These are phyloP conservation scores for Acanthamoeba culbertsoni DNA, from an alignment of 208 protist species.

Conservation along the genomic window DNA sequence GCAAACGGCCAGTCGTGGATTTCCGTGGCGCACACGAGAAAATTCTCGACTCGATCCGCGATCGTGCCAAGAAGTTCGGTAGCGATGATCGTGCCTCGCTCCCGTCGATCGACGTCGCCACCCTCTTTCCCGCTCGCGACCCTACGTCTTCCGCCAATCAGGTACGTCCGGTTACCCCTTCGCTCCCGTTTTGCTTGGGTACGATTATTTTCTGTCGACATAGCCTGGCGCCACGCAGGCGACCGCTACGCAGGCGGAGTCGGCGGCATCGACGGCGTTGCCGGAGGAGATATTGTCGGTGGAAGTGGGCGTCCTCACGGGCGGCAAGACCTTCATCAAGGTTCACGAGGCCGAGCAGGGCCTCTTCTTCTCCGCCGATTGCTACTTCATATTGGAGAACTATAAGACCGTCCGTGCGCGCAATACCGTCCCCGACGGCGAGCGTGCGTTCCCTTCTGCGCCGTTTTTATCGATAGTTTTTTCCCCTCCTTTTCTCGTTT, in stretches of 20 bases:
- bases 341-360: constrained; percentile 40
- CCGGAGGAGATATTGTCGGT: background rate
- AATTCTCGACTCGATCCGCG: background rate
- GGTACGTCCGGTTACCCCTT: background rate
- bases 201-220: background rate
- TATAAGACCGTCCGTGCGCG: background rate
- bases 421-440: background rate
- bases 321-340: constrained; percentile 52
- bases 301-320: constrained; percentile 26
- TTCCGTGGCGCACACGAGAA: constrained; percentile 9
- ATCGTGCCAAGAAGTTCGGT: background rate
- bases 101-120: background rate
- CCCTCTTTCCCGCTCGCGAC: background rate
- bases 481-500: background rate
- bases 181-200: background rate
- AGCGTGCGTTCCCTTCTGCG: background rate
- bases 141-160: background rate
- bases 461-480: too few relatives aligned
- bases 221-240: background rate
- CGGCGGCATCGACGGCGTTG: background rate
- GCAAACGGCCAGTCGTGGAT: background rate
- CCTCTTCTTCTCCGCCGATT: constrained; percentile 32
- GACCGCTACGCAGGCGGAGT: background rate
- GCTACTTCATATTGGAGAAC: constrained; percentile 19
- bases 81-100: background rate